Evolutionary conservation across 768 basidiomycete genomes (phyloP).

Genomic region (Psilocybe cyanescens): DNA sequence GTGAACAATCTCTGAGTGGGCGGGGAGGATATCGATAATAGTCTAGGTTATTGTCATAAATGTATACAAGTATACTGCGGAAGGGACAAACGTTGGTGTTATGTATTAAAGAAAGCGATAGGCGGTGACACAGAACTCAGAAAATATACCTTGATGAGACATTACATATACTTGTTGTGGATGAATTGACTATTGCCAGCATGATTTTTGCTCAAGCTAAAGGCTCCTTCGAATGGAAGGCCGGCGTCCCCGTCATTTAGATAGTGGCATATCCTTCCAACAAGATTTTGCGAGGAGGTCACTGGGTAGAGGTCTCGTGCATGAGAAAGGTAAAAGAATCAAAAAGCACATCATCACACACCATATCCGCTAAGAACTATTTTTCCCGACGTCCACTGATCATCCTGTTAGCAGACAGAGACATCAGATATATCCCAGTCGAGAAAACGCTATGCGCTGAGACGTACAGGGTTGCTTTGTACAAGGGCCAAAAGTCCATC

Average conservation of each 20-base stretch:
- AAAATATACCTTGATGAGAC: background rate
- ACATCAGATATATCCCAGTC: background rate
- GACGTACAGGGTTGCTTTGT: slow-evolving; percentile 16
- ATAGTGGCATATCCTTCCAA: slow-evolving; percentile 47
- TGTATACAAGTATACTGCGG: background rate
- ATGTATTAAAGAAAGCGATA: background rate
- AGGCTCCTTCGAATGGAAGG: slow-evolving; percentile 54
- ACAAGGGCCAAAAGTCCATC: slow-evolving; percentile 63
- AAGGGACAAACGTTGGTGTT: too few relatives aligned
- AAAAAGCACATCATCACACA: slow-evolving; percentile 23
- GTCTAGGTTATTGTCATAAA: background rate
- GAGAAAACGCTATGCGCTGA: background rate
- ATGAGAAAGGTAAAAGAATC: slow-evolving; percentile 3
- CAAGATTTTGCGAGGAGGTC: slow-evolving; percentile 52
- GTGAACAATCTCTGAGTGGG: background rate
- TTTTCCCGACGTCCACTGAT: background rate
- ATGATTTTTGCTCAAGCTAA: slow-evolving; percentile 50
- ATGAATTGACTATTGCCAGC: background rate
- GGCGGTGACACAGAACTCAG: background rate
- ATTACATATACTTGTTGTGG: background rate
- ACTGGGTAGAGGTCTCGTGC: slow-evolving; percentile 32
- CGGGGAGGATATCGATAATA: background rate
- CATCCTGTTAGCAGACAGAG: slow-evolving; percentile 1
- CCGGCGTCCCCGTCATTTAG: slow-evolving; percentile 31
- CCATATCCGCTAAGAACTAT: slow-evolving; percentile 53